Percentiles rank a stretch among this genome's conserved stretches.
These are phyloP conservation scores for Fusarium sulawesiense DNA, from an alignment of 2,329 filamentous ascomycete species.

Conservation along the genomic window DNA sequence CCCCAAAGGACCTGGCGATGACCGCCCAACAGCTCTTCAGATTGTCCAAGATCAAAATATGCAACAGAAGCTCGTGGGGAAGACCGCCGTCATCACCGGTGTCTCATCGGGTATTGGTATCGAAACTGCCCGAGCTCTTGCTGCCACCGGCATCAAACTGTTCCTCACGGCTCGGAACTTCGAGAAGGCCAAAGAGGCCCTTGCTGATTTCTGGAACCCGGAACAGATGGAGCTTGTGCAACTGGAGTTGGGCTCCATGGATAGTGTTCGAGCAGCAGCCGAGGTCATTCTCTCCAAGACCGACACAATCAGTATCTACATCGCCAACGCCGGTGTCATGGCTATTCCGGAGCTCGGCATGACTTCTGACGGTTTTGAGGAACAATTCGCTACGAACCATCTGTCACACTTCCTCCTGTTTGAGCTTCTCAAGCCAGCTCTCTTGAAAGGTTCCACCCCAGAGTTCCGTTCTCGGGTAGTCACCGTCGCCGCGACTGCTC, in stretches of 20 bases:
- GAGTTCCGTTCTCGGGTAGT: slow-evolving; percentile 14
- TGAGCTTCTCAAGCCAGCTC: slow-evolving; percentile 4
- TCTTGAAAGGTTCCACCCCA: background rate
- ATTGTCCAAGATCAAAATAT: slow-evolving; percentile 6
- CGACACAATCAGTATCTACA: background rate
- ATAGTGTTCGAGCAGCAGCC: slow-evolving; percentile 2
- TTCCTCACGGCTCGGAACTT: slow-evolving; percentile 39
- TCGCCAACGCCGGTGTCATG: slow-evolving; percentile 44
- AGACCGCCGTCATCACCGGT: slow-evolving; percentile 32
- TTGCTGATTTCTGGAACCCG: slow-evolving; percentile 19
- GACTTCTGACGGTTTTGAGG: slow-evolving; percentile 31
- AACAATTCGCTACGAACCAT: slow-evolving; percentile 36
- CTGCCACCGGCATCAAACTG: slow-evolving; percentile 49
- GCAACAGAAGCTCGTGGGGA: background rate
- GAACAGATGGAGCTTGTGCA: slow-evolving; percentile 30
- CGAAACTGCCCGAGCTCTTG: slow-evolving; percentile 58
- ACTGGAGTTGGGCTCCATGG: slow-evolving; percentile 41
- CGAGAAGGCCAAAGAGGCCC: slow-evolving; percentile 30
- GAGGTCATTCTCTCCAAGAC: background rate
- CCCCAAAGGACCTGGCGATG: slow-evolving; percentile 6
- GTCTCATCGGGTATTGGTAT: slow-evolving; percentile 57
- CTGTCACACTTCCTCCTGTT: slow-evolving; percentile 34
- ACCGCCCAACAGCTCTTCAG: slow-evolving; percentile 3
- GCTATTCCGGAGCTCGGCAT: slow-evolving; percentile 3
- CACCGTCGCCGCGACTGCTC: slow-evolving; percentile 1